phyloP scores from a whole-genome alignment of 73 alveolate species.

The Symbiodinium natans region DNA sequence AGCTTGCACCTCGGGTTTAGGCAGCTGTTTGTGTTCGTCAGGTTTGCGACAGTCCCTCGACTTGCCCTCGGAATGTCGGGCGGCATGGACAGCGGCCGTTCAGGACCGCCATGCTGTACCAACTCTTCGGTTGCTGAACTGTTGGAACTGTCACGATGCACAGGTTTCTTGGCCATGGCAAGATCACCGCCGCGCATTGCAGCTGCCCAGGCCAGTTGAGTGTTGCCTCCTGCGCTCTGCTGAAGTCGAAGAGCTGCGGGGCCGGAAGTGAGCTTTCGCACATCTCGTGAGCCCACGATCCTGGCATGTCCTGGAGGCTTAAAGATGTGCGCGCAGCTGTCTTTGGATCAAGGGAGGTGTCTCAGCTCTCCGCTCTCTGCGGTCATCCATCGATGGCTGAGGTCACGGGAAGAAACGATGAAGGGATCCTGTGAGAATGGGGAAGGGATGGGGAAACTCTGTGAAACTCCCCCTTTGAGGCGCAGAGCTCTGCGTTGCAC shows the following conservation, averaged over 20 bases:
- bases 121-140: not conserved
- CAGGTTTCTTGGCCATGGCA: not conserved
- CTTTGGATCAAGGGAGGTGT: not conserved
- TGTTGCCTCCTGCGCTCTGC: too few species aligned
- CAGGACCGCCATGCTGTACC: not conserved
- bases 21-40: not conserved
- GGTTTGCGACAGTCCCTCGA: conserved; percentile 78
- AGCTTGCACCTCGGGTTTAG: not conserved
- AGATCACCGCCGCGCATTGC: not conserved
- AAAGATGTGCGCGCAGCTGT: too few species aligned
- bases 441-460: too few species aligned
- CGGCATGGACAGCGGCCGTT: not conserved
- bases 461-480: not conserved
- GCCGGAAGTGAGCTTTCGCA: too few species aligned
- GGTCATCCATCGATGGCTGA: not conserved
- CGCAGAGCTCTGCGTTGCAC: conserved; percentile 24
- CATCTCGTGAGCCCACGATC: too few species aligned
- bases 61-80: conserved; percentile 43
- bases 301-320: too few species aligned
- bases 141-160: not conserved
- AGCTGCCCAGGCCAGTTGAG: not conserved
- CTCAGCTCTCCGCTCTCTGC: not conserved
- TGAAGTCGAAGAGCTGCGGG: too few species aligned
- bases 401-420: not conserved
- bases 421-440: not conserved